These are phyloP conservation scores for Uncinocarpus reesii DNA, from an alignment of 2,329 filamentous ascomycete species.

Conservation along the genomic window DNA sequence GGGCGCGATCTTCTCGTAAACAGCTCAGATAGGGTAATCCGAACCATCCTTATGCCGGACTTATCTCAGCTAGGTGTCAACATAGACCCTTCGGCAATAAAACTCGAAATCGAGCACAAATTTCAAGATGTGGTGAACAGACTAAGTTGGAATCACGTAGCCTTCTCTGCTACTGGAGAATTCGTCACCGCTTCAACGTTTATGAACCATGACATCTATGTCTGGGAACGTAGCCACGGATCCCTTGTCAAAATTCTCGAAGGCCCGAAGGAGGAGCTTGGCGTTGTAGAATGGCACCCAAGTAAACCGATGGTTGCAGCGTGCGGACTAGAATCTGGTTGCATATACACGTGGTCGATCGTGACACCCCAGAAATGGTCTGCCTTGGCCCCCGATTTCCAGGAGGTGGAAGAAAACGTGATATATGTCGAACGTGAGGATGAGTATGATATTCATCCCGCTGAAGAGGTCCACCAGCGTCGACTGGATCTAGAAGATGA, in stretches of 20 bases:
- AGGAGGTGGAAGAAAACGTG: constrained; percentile 94
- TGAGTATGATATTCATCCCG: constrained; percentile 94
- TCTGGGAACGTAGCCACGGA: constrained; percentile 90
- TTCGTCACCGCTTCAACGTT: constrained; percentile 94
- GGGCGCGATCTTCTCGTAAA: constrained; percentile 86
- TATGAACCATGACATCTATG: constrained; percentile 97
- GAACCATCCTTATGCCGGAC: constrained; percentile 83
- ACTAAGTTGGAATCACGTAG: constrained; percentile 92
- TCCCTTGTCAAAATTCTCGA: constrained; percentile 95
- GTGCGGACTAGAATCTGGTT: constrained; percentile 82
- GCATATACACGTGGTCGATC: constrained; percentile 93
- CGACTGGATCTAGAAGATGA: constrained; percentile 87
- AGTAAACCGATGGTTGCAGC: constrained; percentile 76
- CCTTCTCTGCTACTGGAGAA: constrained; percentile 86
- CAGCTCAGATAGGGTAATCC: constrained; percentile 85
- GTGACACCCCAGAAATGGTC: constrained; percentile 95
- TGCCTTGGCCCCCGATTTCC: constrained; percentile 89
- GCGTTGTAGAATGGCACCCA: constrained; percentile 95
- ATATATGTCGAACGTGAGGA: constrained; percentile 94
- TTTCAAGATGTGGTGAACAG: constrained; percentile 96
- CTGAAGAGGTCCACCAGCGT: constrained; percentile 86
- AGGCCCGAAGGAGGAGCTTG: constrained; percentile 90
- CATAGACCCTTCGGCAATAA: constrained; percentile 73
- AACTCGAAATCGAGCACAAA: constrained; percentile 89
- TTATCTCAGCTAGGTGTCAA: constrained; percentile 44